Conservation (phyloP, 352 stramenopile genomes). For the Phytophthora hybrid region DNA sequence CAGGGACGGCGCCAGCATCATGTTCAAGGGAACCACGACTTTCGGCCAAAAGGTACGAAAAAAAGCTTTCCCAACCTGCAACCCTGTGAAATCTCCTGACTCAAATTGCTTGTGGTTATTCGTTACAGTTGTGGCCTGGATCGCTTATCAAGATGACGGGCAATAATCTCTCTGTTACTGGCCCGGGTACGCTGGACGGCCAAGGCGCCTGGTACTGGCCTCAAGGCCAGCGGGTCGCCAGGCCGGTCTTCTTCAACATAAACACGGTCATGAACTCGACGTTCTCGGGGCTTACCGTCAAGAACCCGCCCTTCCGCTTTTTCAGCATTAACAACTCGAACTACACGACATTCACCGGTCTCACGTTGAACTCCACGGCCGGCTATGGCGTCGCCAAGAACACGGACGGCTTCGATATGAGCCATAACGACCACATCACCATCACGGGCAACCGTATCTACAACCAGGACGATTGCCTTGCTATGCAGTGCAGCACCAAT, state of each 20-base stretch:
- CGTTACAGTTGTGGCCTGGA: conserved; percentile 30
- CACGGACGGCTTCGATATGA: conserved; percentile 24
- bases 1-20: conserved; percentile 35
- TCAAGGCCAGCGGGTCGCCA: conserved; percentile 33
- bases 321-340: conserved; percentile 40
- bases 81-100: neutral
- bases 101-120: neutral
- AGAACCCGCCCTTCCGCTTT: conserved; percentile 44
- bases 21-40: conserved; percentile 46
- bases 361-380: conserved; percentile 29
- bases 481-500: conserved; percentile 25
- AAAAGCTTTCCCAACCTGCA: too few relatives aligned
- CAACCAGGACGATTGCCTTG: conserved; percentile 24
- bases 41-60: conserved; percentile 36
- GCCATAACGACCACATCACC: conserved; percentile 21
- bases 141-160: conserved; percentile 40
- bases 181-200: conserved; percentile 44
- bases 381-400: conserved; percentile 23
- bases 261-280: conserved; percentile 33
- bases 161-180: conserved; percentile 34
- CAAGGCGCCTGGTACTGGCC: conserved; percentile 50
- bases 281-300: conserved; percentile 43
- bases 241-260: conserved; percentile 45
- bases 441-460: conserved; percentile 22
- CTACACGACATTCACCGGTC: conserved; percentile 22